Conservation (phyloP, 768 basidiomycete genomes). For the Rossbeevera mucosa region DNA sequence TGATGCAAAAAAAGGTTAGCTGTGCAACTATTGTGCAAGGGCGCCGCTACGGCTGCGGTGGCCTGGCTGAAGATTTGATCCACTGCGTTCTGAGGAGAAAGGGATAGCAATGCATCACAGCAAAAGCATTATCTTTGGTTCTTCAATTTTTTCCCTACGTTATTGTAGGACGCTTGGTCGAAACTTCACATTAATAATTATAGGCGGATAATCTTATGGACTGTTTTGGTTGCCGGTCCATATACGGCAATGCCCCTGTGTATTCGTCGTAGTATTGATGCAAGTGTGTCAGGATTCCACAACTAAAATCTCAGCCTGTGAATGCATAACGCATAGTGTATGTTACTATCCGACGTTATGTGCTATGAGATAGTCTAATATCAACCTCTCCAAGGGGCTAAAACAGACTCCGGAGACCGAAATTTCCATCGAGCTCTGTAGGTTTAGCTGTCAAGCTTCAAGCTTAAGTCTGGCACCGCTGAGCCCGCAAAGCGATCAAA, state of each 20-base stretch:
- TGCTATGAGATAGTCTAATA: no score
- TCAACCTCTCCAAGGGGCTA: no score
- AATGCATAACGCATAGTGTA: no score
- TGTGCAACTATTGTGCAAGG: conserved; percentile 1
- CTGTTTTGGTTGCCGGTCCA: conserved; percentile 9
- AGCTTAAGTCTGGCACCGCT: neutral
- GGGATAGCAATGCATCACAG: neutral
- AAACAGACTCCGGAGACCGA: neutral
- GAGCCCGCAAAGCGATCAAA: conserved; percentile 9
- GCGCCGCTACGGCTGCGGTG: neutral
- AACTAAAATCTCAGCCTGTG: no score
- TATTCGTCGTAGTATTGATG: no score
- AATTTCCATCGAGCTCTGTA: neutral
- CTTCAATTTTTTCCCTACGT: neutral
- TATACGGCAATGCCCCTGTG: conserved; percentile 16
- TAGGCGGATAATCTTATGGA: conserved; percentile 8
- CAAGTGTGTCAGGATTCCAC: no score
- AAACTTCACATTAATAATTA: neutral
- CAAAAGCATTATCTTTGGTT: neutral
- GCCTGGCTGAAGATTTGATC: neutral
- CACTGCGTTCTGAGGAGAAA: neutral
- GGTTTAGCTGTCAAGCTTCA: neutral
- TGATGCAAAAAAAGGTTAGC: conserved; percentile 2
- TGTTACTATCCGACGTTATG: no score
- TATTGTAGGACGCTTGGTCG: neutral